Conservation (phyloP, 2,329 filamentous ascomycete genomes). For the Aspergillus intermedius region DNA sequence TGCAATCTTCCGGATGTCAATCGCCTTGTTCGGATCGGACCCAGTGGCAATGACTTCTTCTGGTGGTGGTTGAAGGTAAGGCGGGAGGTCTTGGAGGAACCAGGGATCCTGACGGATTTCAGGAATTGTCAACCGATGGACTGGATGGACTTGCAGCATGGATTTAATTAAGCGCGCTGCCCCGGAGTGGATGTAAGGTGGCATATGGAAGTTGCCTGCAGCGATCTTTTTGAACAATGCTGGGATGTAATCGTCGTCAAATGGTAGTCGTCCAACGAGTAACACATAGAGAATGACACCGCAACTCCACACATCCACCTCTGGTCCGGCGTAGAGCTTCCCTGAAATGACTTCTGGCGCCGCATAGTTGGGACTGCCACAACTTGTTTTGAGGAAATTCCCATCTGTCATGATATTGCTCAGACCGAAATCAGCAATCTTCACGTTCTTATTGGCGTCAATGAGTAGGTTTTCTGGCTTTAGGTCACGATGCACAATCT, state of each 20-base stretch:
- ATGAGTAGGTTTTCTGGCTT: conserved; percentile 96
- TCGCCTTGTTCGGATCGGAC: conserved; percentile 87
- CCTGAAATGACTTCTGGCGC: conserved; percentile 96
- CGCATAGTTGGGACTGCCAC: conserved; percentile 95
- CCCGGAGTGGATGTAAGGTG: conserved; percentile 80
- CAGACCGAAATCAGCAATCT: conserved; percentile 96
- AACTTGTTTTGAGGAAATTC: conserved; percentile 97
- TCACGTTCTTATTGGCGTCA: conserved; percentile 93
- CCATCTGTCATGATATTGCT: conserved; percentile 99
- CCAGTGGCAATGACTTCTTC: conserved; percentile 92
- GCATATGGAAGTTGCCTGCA: conserved; percentile 85
- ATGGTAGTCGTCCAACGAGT: conserved; percentile 67
- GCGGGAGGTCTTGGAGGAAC: conserved; percentile 81
- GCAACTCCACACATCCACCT: conserved; percentile 82
- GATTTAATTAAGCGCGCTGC: conserved; percentile 70
- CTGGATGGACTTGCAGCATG: conserved; percentile 92
- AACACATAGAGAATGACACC: conserved; percentile 62
- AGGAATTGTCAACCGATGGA: conserved; percentile 86
- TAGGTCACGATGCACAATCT: conserved; percentile 94
- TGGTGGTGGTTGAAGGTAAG: conserved; percentile 77
- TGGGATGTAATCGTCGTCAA: conserved; percentile 97
- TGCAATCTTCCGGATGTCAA: conserved; percentile 73
- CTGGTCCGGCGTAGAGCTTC: conserved; percentile 92
- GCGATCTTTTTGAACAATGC: conserved; percentile 97
- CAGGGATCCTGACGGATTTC: conserved; percentile 91